These are phyloP conservation scores for Porcisia hertigi DNA, from an alignment of 208 protist species.

Conservation along the genomic window DNA sequence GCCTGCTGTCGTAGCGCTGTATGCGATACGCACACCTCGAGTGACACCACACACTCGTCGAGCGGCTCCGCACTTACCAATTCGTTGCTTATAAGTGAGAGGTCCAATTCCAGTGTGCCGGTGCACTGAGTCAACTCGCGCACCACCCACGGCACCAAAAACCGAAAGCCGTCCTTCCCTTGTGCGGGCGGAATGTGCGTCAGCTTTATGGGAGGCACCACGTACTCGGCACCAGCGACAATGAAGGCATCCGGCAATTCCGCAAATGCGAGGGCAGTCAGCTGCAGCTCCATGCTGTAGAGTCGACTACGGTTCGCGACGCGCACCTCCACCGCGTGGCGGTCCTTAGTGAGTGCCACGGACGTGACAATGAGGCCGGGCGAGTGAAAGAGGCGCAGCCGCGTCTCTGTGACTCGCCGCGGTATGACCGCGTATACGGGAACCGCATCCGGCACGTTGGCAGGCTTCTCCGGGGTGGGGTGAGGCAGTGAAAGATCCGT, in stretches of 20 bases:
- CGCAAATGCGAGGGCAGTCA: constrained; percentile 62
- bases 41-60: constrained; percentile 67
- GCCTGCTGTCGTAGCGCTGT: background rate
- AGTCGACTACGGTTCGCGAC: constrained; percentile 69
- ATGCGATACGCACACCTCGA: constrained; percentile 34
- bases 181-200: constrained; percentile 44
- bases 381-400: constrained; percentile 76
- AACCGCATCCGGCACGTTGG: constrained; percentile 71
- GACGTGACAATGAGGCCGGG: constrained; percentile 65
- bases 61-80: constrained; percentile 73
- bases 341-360: constrained; percentile 62
- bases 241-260: constrained; percentile 67
- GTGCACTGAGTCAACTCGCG: constrained; percentile 63
- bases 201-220: constrained; percentile 83
- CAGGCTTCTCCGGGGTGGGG: constrained; percentile 55
- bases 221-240: constrained; percentile 74
- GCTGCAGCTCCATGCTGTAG: constrained; percentile 80
- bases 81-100: constrained; percentile 50
- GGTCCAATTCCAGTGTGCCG: constrained; percentile 63
- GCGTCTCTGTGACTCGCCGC: constrained; percentile 80
- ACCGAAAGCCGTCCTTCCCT: constrained; percentile 21
- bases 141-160: constrained; percentile 71
- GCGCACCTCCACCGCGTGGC: constrained; percentile 72
- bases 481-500: constrained; percentile 71
- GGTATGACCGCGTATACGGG: constrained; percentile 90